These are phyloP conservation scores for Gymnopus androsaceus DNA, from an alignment of 1,284 basidiomycete species.

Conservation along the genomic window DNA sequence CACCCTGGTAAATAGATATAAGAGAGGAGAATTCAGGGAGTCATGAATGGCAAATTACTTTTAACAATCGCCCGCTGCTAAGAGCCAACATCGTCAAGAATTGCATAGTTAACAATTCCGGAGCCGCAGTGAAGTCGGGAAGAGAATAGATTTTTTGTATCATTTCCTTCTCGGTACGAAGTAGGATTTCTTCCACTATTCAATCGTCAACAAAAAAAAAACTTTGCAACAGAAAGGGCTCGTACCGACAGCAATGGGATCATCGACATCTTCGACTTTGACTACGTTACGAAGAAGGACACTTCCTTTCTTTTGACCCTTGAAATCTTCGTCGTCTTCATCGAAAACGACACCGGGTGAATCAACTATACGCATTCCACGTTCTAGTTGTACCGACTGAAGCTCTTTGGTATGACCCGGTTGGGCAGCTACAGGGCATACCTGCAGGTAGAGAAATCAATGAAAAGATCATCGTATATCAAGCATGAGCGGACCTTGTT, in stretches of 20 bases:
- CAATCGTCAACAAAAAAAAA: no score
- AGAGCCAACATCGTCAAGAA: slow-evolving; percentile 91
- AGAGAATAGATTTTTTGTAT: slow-evolving; percentile 84
- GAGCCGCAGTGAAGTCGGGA: slow-evolving; percentile 68
- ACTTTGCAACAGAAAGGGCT: slow-evolving; percentile 17
- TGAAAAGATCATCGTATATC: slow-evolving; percentile 40
- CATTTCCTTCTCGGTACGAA: slow-evolving; percentile 67
- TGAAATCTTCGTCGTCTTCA: slow-evolving; percentile 57
- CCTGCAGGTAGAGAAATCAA: slow-evolving; percentile 46
- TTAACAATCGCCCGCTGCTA: slow-evolving; percentile 81
- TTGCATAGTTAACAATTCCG: no score
- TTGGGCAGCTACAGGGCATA: slow-evolving; percentile 91
- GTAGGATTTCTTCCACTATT: slow-evolving; percentile 82
- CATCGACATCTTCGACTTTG: slow-evolving; percentile 89
- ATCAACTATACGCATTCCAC: slow-evolving; percentile 85
- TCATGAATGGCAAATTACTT: slow-evolving; percentile 43
- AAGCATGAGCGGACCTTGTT: slow-evolving; percentile 64
- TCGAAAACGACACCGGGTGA: slow-evolving; percentile 94
- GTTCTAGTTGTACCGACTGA: slow-evolving; percentile 93
- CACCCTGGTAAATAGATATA: slow-evolving; percentile 56
- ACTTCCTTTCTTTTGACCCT: slow-evolving; percentile 61
- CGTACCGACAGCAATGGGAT: slow-evolving; percentile 86
- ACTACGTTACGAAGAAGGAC: slow-evolving; percentile 90
- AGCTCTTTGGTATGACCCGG: slow-evolving; percentile 94
- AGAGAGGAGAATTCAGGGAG: background rate